Conservation (phyloP, 116 monocot genomes). For the Iris pallida region DNA sequence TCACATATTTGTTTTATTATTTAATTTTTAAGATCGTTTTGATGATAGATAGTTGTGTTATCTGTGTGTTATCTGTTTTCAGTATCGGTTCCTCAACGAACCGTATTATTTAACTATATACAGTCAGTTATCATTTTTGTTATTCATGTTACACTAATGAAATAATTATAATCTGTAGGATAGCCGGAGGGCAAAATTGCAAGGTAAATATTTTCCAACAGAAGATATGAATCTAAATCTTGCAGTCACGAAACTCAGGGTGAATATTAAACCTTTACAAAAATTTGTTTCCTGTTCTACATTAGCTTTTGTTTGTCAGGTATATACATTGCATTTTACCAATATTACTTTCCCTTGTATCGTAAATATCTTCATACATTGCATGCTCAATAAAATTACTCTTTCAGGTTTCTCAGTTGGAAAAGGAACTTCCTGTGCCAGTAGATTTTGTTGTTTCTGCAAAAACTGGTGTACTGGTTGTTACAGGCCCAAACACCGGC, state of each 20-base stretch:
- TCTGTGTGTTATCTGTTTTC: too few species aligned
- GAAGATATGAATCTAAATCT: conserved; percentile 30
- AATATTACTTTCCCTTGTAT: neutral
- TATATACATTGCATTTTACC: neutral
- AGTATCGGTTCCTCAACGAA: too few species aligned
- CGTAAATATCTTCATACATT: too few species aligned
- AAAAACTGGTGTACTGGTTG: conserved; percentile 63
- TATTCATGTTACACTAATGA: neutral
- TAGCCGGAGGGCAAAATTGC: conserved; percentile 49
- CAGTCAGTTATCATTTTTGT: neutral
- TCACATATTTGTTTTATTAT: conserved; percentile 4
- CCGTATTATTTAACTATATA: too few species aligned
- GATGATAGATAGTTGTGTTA: neutral
- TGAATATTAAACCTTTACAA: conserved; percentile 12
- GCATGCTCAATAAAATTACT: neutral
- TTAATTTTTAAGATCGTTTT: neutral
- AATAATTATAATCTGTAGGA: conserved; percentile 36
- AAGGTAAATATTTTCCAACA: conserved; percentile 29
- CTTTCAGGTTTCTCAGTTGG: conserved; percentile 52
- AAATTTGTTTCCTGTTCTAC: neutral
- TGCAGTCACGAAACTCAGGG: conserved; percentile 40
- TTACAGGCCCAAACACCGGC: conserved; percentile 88
- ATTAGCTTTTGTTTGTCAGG: neutral
- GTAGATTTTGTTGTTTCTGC: conserved; percentile 65
- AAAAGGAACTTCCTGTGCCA: conserved; percentile 54